Base-by-base conservation (phyloP, 306 rosid genomes). In the Calophaca sinica region DNA sequence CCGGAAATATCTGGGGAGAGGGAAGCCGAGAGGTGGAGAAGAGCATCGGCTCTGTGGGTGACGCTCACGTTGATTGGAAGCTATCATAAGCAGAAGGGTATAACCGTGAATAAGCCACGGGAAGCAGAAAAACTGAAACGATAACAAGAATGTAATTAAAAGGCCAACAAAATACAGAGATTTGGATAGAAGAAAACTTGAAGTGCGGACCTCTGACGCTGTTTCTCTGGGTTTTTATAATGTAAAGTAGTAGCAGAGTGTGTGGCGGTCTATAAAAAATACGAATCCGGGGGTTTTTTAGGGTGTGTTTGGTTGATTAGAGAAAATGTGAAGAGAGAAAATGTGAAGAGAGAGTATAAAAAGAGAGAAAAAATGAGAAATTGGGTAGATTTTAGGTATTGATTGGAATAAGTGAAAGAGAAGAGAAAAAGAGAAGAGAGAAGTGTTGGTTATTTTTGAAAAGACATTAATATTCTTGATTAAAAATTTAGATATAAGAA, bases 11-110 rank as follows among this genome's bases (percentile, higher is more conserved):
- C 89, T 52, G 79, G 54, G 71, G 79, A 86, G 89, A 38, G 96
- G 97, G 80, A 89, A 89, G 38, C 89, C 88, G 81, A 86, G 80
- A 64, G 86, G 59, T 13, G 66, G 48, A 20, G 81, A 80, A 57
- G 82, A 78, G 83, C 83, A 72, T 20, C 13, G 80, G 92, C 87
- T 84, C 83, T 63, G 85, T 52, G 79, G 64, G 54, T 76, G 3
- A 63, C 68, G 51, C 68, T 49, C 11, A 8, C 48, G 3, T 2
- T 9, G 48, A 26, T 50, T 76, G 68, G 62, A 48, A 67, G 46
- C 91, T 69, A 73, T 77, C 89, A 91, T 88, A 76, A 81, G 88
- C 83, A 63, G 83, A 68, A 29, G 61, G 84, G 73, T 52, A 11
- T 9, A 79, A 66, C 29, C 26, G 87, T 66, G 51, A 84, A 72